Evolutionary conservation across 768 basidiomycete species (phyloP).

Genomic region (Boletus subparvulus): DNA sequence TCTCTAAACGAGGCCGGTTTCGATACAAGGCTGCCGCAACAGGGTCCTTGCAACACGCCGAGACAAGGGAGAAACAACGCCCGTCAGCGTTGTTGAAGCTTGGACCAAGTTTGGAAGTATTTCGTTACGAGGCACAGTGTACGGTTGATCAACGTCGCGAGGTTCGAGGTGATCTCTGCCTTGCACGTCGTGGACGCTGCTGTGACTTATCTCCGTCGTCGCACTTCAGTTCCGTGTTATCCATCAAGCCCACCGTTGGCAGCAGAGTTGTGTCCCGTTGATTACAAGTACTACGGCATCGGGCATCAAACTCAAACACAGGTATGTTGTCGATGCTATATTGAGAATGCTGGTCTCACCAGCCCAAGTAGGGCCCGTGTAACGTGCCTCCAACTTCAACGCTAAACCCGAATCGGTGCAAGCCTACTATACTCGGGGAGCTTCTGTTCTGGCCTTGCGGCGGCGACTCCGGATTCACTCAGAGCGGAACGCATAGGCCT

Average conservation of each 20-base stretch:
- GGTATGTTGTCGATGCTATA: conserved; percentile 8
- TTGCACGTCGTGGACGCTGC: conserved; percentile 13
- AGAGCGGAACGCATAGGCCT: not conserved
- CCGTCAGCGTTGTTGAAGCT: not conserved
- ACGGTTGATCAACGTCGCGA: not conserved
- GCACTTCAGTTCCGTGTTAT: conserved; percentile 19
- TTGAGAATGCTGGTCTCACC: conserved; percentile 1
- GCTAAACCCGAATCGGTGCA: not conserved
- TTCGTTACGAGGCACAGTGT: conserved; percentile 10
- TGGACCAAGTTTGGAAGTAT: conserved; percentile 12
- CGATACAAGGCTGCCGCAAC: conserved; percentile 4
- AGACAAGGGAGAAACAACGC: conserved; percentile 15
- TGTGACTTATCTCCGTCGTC: conserved; percentile 23
- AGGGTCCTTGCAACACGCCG: conserved; percentile 11
- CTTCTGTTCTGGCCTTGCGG: not conserved
- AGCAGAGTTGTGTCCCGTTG: not conserved
- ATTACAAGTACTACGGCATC: not conserved
- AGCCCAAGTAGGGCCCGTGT: not conserved
- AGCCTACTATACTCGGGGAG: not conserved
- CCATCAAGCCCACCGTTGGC: not conserved
- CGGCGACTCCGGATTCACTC: not conserved
- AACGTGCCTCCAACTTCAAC: not conserved
- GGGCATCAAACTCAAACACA: not conserved
- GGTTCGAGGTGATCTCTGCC: not conserved
- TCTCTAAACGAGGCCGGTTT: conserved; percentile 4